Conservation (phyloP, 2,329 filamentous ascomycete species). For the Trichoderma endophyticum region DNA sequence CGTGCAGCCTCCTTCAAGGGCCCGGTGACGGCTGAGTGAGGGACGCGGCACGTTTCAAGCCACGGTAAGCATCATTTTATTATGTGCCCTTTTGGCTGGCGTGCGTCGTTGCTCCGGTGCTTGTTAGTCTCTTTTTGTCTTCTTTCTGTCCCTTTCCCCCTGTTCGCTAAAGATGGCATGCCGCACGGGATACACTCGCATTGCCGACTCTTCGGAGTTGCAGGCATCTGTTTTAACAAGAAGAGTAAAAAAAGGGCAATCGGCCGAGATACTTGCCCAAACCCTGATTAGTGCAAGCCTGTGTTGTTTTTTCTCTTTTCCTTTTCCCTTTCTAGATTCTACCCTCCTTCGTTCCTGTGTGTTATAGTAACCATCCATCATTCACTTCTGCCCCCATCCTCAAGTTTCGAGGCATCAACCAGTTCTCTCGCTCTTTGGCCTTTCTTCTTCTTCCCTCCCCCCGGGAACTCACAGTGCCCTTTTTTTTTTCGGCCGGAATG, state of each 20-base stretch:
- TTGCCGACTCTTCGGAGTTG: not conserved
- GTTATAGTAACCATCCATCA: not conserved
- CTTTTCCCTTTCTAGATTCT: not conserved
- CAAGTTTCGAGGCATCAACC: not conserved
- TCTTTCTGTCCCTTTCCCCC: not conserved
- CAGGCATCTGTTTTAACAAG: not conserved
- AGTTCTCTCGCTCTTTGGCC: not conserved
- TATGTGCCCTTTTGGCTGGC: not conserved
- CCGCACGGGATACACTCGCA: not conserved
- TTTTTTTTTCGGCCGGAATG: not conserved
- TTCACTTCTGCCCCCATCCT: not conserved
- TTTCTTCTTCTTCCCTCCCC: not conserved
- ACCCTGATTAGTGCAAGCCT: not conserved
- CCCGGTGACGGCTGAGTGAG: not conserved
- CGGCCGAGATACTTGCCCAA: constrained; percentile 1
- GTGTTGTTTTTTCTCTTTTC: not conserved
- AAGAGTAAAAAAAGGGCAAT: not conserved
- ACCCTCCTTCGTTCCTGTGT: not conserved
- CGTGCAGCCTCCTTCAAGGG: not conserved
- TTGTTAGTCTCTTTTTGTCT: not conserved
- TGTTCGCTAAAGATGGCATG: not conserved
- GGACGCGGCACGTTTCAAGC: not conserved
- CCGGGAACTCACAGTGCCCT: not conserved
- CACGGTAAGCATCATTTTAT: not conserved
- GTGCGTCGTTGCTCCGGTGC: not conserved